Evolutionary conservation across 495 filamentous ascomycete species (phyloP).

Genomic region (Penicillium mononematosum): DNA sequence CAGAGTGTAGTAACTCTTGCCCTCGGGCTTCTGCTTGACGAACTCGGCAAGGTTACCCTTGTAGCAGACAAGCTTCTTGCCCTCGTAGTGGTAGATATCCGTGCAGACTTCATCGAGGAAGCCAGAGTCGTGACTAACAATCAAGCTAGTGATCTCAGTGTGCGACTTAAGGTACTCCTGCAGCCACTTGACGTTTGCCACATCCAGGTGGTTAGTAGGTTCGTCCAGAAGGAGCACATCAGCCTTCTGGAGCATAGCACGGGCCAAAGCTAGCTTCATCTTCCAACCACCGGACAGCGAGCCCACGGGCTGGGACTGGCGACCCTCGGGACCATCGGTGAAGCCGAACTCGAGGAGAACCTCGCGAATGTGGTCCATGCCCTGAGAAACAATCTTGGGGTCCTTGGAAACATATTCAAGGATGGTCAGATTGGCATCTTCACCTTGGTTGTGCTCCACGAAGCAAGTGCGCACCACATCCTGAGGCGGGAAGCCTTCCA

Average conservation of each 20-base stretch:
- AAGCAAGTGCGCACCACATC: conserved; percentile 94
- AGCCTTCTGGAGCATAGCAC: conserved; percentile 94
- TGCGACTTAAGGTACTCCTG: conserved; percentile 93
- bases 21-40: conserved; percentile 90
- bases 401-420: conserved; percentile 87
- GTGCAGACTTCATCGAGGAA: conserved; percentile 98
- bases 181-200: conserved; percentile 93
- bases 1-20: conserved; percentile 97
- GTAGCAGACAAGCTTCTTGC: conserved; percentile 94
- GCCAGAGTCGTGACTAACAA: conserved; percentile 96
- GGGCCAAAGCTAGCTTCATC: conserved; percentile 97
- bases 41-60: conserved; percentile 92
- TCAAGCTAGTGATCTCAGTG: conserved; percentile 95
- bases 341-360: conserved; percentile 93
- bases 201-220: conserved; percentile 98
- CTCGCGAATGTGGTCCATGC: conserved; percentile 71
- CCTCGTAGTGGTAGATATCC: conserved; percentile 98
- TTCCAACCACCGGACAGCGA: conserved; percentile 99
- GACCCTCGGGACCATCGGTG: conserved; percentile 81
- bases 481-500: conserved; percentile 93
- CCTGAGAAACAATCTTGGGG: conserved; percentile 71
- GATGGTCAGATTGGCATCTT: conserved; percentile 93
- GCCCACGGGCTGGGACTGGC: conserved; percentile 82
- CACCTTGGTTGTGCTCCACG: conserved; percentile 97
- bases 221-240: conserved; percentile 96